Conservation (phyloP, 352 stramenopile species). For the Phytophthora megakarya region DNA sequence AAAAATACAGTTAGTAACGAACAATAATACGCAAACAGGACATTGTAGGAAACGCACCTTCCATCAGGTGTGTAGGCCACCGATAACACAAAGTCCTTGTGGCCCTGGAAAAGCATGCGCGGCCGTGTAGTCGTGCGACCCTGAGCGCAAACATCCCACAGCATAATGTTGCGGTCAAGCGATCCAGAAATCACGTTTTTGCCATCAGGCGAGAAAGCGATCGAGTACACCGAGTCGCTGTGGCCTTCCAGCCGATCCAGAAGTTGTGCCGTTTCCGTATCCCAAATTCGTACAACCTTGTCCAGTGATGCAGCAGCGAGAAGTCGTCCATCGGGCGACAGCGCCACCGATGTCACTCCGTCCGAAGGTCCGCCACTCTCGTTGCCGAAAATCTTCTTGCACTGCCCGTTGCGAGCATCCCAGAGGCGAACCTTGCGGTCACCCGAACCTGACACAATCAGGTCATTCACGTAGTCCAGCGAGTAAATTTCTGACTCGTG, state of each 20-base stretch:
- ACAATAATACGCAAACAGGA: not conserved
- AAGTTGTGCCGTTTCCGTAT: constrained; percentile 80
- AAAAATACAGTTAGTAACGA: constrained; percentile 11
- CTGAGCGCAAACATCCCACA: constrained; percentile 84
- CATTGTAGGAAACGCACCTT: constrained; percentile 49
- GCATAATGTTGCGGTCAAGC: constrained; percentile 86
- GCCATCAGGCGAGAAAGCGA: constrained; percentile 85
- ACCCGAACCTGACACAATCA: constrained; percentile 86
- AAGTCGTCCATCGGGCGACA: constrained; percentile 78
- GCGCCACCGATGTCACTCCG: constrained; percentile 79
- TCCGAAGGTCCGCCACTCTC: constrained; percentile 81
- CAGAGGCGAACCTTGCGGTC: constrained; percentile 85
- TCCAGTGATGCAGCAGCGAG: constrained; percentile 82
- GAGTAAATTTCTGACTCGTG: constrained; percentile 90
- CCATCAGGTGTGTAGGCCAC: constrained; percentile 88
- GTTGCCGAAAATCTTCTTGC: constrained; percentile 86
- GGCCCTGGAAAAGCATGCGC: constrained; percentile 87
- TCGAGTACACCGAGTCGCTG: constrained; percentile 89
- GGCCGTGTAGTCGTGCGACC: constrained; percentile 79
- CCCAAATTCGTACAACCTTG: constrained; percentile 88
- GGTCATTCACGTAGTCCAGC: constrained; percentile 85
- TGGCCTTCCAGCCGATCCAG: constrained; percentile 84
- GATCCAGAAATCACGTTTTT: constrained; percentile 89
- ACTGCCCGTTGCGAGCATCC: constrained; percentile 82
- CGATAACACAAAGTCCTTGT: constrained; percentile 89